Evolutionary conservation across 495 filamentous ascomycete genomes (phyloP).

Genomic region (Geoglossum glabrum): DNA sequence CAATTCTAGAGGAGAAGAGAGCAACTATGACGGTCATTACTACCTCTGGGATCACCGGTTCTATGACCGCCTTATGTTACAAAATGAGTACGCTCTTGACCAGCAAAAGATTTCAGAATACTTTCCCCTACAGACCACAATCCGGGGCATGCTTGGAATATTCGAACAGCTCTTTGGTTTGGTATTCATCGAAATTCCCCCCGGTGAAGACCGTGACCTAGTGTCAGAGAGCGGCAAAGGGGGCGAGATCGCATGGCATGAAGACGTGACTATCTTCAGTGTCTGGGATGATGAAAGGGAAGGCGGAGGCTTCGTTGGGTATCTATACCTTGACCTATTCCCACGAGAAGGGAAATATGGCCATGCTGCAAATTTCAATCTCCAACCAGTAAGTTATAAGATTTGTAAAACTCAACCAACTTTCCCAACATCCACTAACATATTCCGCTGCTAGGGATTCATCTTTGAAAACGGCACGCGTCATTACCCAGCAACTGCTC

Average conservation of each 20-base stretch:
- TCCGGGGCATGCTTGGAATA: constrained; percentile 79
- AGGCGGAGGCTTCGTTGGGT: constrained; percentile 47
- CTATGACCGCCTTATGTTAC: constrained; percentile 83
- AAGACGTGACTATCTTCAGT: constrained; percentile 47
- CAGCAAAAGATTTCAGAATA: constrained; percentile 82
- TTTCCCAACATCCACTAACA: neutral
- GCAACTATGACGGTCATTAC: constrained; percentile 48
- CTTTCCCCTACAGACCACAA: constrained; percentile 71
- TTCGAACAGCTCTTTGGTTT: constrained; percentile 89
- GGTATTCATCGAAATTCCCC: constrained; percentile 60
- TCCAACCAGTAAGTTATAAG: constrained; percentile 18
- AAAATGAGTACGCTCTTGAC: constrained; percentile 76
- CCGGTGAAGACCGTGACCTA: constrained; percentile 33
- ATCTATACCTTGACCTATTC: constrained; percentile 50
- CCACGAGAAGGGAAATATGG: constrained; percentile 47
- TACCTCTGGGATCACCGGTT: constrained; percentile 81
- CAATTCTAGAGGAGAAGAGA: constrained; percentile 28
- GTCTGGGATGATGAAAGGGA: constrained; percentile 50
- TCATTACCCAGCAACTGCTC: constrained; percentile 45
- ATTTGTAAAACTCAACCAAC: neutral
- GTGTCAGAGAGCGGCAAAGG: constrained; percentile 38
- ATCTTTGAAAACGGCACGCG: constrained; percentile 35
- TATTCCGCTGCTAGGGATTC: constrained; percentile 25
- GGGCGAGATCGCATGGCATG: constrained; percentile 48
- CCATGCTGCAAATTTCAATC: constrained; percentile 28